Percentiles rank a stretch among this genome's conserved stretches.
Conservation (phyloP, 768 basidiomycete species). For the Basidioascus undulatus region DNA sequence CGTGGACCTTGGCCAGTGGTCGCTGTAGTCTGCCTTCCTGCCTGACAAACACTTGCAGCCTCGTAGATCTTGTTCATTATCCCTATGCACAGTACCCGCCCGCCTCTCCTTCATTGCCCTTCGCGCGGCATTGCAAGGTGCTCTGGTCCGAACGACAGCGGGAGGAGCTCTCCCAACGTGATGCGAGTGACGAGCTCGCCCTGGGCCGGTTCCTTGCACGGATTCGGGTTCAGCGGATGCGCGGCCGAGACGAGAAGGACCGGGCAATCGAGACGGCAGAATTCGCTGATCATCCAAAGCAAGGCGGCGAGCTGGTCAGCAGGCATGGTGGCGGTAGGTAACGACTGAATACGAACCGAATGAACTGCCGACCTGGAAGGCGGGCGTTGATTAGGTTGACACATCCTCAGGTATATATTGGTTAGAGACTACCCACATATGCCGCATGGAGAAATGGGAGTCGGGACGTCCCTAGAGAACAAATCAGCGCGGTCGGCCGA, state of each 20-base stretch:
- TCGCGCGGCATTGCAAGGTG: no score
- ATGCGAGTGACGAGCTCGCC: constrained; percentile 28
- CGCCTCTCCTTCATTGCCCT: no score
- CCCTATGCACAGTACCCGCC: no score
- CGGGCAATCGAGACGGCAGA: constrained; percentile 12
- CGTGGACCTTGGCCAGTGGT: no score
- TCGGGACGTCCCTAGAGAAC: constrained; percentile 36
- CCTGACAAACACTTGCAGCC: no score
- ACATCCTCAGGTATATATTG: no score
- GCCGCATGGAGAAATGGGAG: constrained; percentile 62
- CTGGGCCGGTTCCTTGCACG: constrained; percentile 23
- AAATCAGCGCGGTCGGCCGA: no score
- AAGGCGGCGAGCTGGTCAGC: no score
- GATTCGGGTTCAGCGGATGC: constrained; percentile 26
- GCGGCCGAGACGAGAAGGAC: constrained; percentile 39
- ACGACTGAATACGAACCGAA: not conserved
- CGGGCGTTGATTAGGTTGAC: no score
- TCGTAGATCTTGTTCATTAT: no score
- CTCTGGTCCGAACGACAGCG: constrained; percentile 72
- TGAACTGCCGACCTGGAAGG: no score
- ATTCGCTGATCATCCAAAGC: constrained; percentile 19
- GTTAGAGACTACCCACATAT: constrained; percentile 71
- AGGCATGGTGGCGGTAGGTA: constrained; percentile 25
- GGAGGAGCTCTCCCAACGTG: constrained; percentile 48
- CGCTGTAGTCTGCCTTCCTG: no score